Evolutionary conservation across 352 stramenopile genomes (phyloP).

Genomic region (Phytophthora pluvialis): DNA sequence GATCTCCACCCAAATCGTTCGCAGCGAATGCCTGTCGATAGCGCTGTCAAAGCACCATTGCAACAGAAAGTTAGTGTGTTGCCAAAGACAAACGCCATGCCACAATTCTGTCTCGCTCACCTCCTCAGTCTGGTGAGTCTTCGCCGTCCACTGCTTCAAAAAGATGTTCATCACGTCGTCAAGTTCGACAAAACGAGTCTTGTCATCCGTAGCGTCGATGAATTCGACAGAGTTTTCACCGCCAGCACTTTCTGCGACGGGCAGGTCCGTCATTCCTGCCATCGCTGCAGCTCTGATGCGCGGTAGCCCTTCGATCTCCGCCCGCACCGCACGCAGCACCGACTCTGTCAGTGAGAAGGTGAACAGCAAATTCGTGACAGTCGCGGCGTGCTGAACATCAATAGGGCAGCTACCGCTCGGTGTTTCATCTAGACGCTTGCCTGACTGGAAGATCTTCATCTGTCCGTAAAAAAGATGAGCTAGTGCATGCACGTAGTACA

Average conservation of each 20-base stretch:
- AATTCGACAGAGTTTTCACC: constrained; percentile 4
- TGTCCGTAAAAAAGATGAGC: constrained; percentile 69
- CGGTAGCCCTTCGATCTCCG: constrained; percentile 44
- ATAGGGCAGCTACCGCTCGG: constrained; percentile 59
- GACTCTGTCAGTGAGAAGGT: constrained; percentile 45
- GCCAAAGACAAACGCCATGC: too few species aligned
- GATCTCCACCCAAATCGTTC: constrained; percentile 48
- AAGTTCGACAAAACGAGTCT: constrained; percentile 52
- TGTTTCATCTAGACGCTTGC: constrained; percentile 64
- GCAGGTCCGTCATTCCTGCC: constrained; percentile 6
- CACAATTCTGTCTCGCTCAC: constrained; percentile 18
- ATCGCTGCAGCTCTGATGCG: constrained; percentile 3
- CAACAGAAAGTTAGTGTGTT: not conserved
- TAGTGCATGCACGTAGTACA: constrained; percentile 75
- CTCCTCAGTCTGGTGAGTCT: constrained; percentile 59
- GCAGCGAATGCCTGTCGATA: constrained; percentile 60
- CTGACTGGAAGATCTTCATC: constrained; percentile 73
- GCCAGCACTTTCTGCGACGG: not conserved
- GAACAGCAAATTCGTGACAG: constrained; percentile 52
- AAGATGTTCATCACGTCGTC: constrained; percentile 73
- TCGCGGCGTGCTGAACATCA: constrained; percentile 32
- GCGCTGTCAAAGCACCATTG: constrained; percentile 35
- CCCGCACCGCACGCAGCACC: constrained; percentile 44
- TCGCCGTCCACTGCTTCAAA: constrained; percentile 54
- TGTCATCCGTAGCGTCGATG: constrained; percentile 4